Conservation (phyloP, 441 rosid species). For the Manihot esculenta region DNA sequence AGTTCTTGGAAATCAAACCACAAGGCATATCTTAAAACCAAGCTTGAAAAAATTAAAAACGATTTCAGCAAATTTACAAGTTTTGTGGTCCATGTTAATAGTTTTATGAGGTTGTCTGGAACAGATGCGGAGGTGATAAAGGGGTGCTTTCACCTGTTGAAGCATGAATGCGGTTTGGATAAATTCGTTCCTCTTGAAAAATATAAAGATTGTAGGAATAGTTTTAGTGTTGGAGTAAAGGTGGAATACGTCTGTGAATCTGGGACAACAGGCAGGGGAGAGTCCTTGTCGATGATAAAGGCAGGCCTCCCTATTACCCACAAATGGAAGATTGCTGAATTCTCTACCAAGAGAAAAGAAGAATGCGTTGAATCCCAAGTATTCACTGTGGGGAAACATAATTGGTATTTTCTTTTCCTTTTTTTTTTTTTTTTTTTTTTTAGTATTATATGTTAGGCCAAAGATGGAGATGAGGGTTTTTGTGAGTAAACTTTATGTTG, state of each 20-base stretch:
- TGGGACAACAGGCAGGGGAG: conserved; percentile 46
- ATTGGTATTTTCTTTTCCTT: not conserved
- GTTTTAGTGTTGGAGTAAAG: conserved; percentile 53
- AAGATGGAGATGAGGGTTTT: no score
- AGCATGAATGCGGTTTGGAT: conserved; percentile 43
- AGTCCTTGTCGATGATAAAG: conserved; percentile 43
- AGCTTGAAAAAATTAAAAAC: no score
- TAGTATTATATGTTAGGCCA: no score
- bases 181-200: conserved; percentile 21
- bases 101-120: no score
- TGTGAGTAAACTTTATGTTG: no score
- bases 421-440: no score
- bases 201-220: conserved; percentile 35
- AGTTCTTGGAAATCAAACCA: not conserved
- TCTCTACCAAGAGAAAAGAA: conserved; percentile 17
- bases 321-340: conserved; percentile 37
- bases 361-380: not conserved
- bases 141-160: conserved; percentile 37
- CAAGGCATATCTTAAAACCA: no score
- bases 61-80: no score
- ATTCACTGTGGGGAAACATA: not conserved
- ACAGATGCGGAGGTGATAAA: no score
- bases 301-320: conserved; percentile 12
- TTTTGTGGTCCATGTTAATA: no score
- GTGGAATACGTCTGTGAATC: conserved; percentile 48